These are phyloP conservation scores for Ochetophila trinervis DNA, from an alignment of 306 rosid genomes.

Conservation along the genomic window DNA sequence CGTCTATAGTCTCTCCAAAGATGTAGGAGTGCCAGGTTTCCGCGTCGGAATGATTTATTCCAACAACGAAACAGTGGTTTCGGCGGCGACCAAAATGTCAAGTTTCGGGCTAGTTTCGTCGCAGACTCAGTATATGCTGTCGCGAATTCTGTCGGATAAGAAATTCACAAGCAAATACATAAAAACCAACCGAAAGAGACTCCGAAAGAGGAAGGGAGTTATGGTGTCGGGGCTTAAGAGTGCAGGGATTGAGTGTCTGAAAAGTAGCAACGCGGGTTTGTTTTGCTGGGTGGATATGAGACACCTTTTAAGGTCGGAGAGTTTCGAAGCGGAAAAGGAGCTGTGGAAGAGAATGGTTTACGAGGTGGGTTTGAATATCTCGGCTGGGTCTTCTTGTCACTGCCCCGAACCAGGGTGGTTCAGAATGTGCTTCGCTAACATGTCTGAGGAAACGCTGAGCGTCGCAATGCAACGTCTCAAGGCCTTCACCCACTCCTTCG, in stretches of 20 bases:
- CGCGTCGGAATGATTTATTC: conserved; percentile 86
- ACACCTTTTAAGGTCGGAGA: conserved; percentile 32
- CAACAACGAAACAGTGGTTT: conserved; percentile 37
- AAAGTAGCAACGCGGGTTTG: conserved; percentile 73
- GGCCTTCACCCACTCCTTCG: conserved; percentile 29
- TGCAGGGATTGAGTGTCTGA: conserved; percentile 54
- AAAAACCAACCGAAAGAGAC: conserved; percentile 39
- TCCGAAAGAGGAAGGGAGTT: conserved; percentile 43
- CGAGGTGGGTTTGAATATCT: conserved; percentile 58
- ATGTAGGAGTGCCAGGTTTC: conserved; percentile 70
- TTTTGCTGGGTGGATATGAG: conserved; percentile 95
- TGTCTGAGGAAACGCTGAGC: conserved; percentile 56
- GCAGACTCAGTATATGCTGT: conserved; percentile 64
- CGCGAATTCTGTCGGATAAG: conserved; percentile 45
- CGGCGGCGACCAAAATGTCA: conserved; percentile 87
- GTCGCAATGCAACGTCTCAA: conserved; percentile 63
- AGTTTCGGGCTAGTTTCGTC: conserved; percentile 83
- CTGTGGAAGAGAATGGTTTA: conserved; percentile 62
- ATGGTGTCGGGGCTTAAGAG: conserved; percentile 44
- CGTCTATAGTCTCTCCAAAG: conserved; percentile 75
- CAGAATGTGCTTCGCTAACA: conserved; percentile 77
- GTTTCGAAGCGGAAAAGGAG: conserved; percentile 72
- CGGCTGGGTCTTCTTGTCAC: conserved; percentile 81
- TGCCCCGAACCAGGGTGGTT: conserved; percentile 95
- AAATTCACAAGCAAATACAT: conserved; percentile 43